These are phyloP conservation scores for Nitzschia palea DNA, from an alignment of 108 stramenopile species.

Conservation along the genomic window DNA sequence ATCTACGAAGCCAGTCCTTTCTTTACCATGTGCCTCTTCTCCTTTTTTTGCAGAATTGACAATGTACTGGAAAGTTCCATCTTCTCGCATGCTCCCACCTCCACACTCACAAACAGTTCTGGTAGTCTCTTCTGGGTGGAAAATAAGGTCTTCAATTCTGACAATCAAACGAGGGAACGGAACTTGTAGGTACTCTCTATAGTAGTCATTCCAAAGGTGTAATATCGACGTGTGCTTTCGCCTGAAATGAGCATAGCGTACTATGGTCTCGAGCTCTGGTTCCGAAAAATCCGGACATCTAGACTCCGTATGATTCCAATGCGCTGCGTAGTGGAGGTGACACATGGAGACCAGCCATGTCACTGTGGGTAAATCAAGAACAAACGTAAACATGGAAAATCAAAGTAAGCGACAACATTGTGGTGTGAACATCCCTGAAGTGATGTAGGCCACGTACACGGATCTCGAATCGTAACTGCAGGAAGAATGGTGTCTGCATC, in stretches of 20 bases:
- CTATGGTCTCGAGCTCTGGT: slow-evolving; percentile 23
- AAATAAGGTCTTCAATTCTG: slow-evolving; percentile 78
- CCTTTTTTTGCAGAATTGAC: slow-evolving; percentile 75
- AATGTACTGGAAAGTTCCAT: slow-evolving; percentile 53
- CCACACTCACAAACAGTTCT: slow-evolving; percentile 63
- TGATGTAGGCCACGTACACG: slow-evolving; percentile 10
- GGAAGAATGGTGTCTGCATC: slow-evolving; percentile 43
- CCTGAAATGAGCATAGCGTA: slow-evolving; percentile 29
- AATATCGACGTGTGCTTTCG: slow-evolving; percentile 45
- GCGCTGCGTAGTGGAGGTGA: slow-evolving; percentile 64
- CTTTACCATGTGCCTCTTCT: slow-evolving; percentile 26
- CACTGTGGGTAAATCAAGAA: slow-evolving; percentile 3
- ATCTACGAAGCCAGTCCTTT: slow-evolving; percentile 57
- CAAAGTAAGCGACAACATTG: background rate
- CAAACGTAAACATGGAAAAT: background rate
- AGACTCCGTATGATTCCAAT: slow-evolving; percentile 44
- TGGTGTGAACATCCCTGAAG: background rate
- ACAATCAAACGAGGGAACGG: slow-evolving; percentile 75
- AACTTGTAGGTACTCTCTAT: slow-evolving; percentile 55
- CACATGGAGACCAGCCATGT: slow-evolving; percentile 79
- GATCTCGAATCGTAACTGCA: slow-evolving; percentile 66
- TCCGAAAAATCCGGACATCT: slow-evolving; percentile 64
- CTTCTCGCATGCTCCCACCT: slow-evolving; percentile 48
- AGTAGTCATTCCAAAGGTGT: slow-evolving; percentile 69
- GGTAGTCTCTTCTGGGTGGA: slow-evolving; percentile 56